A percentile compares a stretch with the other conserved stretches of the same genome.
Conservation (phyloP, 1,284 basidiomycete species). For the Ustilago esculenta region DNA sequence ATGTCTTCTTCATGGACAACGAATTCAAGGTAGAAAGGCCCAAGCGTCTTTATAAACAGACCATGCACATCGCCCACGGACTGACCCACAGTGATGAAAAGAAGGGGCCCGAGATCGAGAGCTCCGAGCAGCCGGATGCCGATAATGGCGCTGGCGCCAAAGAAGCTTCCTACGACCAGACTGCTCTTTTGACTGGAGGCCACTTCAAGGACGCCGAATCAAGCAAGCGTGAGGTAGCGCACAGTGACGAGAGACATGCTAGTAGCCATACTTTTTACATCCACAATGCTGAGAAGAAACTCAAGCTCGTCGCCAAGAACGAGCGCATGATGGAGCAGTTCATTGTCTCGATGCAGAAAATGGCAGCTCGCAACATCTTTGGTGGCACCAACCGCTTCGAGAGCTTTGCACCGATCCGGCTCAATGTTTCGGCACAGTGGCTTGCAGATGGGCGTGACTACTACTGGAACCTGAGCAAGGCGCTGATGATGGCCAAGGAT, state of each 20-base stretch:
- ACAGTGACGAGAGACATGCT: conserved; percentile 59
- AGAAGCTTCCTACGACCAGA: conserved; percentile 48
- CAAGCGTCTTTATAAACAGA: conserved; percentile 67
- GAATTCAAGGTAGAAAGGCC: conserved; percentile 83
- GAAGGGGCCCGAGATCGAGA: conserved; percentile 17
- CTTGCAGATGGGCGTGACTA: conserved; percentile 85
- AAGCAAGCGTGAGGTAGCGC: conserved; percentile 23
- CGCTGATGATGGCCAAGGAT: conserved; percentile 88
- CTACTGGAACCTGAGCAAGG: conserved; percentile 81
- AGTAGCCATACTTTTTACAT: conserved; percentile 91
- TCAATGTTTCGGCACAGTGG: conserved; percentile 96
- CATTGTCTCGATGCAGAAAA: conserved; percentile 89
- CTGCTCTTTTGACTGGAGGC: conserved; percentile 57
- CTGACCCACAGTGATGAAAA: conserved; percentile 49
- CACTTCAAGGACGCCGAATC: conserved; percentile 53
- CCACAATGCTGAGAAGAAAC: conserved; percentile 85
- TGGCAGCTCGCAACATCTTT: conserved; percentile 81
- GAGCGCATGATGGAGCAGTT: conserved; percentile 98
- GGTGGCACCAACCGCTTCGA: conserved; percentile 77
- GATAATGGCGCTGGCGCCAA: conserved; percentile 11
- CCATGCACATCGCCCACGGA: conserved; percentile 57
- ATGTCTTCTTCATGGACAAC: conserved; percentile 91
- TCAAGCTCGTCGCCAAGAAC: conserved; percentile 88
- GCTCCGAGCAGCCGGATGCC: conserved; percentile 41
- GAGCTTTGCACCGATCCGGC: conserved; percentile 90